phyloP scores from a whole-genome alignment of 805 yeast species.

The Cyberlindnera lachancei region DNA sequence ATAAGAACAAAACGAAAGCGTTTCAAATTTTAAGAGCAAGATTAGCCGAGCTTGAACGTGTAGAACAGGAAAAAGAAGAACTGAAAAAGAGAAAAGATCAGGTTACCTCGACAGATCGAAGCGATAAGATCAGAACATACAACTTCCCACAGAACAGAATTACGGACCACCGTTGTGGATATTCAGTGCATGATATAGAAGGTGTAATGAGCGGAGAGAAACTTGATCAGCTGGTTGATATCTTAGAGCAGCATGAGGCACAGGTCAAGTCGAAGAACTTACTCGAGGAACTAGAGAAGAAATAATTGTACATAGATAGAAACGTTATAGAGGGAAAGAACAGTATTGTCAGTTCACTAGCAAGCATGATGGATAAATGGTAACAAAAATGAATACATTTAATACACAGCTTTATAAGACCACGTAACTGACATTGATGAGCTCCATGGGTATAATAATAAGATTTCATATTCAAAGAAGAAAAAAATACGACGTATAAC shows the following conservation, averaged over 20 bases:
- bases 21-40: constrained; percentile 74
- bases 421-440: no score
- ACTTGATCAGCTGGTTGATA: constrained; percentile 49
- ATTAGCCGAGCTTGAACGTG: constrained; percentile 72
- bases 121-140: constrained; percentile 91
- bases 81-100: constrained; percentile 66
- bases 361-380: no score
- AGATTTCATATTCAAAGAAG: no score
- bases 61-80: constrained; percentile 57
- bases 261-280: constrained; percentile 32
- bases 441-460: no score
- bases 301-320: no score
- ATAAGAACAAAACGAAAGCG: constrained; percentile 89
- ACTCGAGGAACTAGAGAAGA: constrained; percentile 11
- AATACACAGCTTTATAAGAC: no score
- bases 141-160: constrained; percentile 88
- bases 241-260: constrained; percentile 39
- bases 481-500: no score
- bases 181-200: constrained; percentile 65
- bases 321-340: no score
- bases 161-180: constrained; percentile 90
- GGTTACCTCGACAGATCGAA: constrained; percentile 81
- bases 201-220: constrained; percentile 56
- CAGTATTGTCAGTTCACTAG: no score
- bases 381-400: no score